Percentiles rank a stretch among this genome's conserved stretches.
These are phyloP conservation scores for Sphagnum magellanicum DNA, from an alignment of 228 moss, liverwort and hornwort genomes.

Conservation along the genomic window DNA sequence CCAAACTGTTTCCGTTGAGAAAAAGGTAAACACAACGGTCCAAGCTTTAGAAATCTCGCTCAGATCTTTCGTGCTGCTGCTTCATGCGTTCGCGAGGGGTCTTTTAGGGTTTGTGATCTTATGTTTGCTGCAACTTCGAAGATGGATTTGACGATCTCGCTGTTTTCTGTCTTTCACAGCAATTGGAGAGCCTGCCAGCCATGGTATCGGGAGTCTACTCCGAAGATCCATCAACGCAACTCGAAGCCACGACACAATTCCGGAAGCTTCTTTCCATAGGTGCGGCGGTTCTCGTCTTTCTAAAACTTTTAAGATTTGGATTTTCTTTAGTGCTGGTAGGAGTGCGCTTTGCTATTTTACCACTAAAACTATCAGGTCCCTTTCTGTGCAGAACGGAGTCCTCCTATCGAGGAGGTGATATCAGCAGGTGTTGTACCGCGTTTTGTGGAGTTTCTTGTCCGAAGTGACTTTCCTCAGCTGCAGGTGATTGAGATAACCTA, in stretches of 20 bases:
- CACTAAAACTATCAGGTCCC: not conserved
- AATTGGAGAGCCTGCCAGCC: constrained; percentile 71
- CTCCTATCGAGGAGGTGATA: constrained; percentile 71
- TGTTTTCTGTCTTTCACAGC: constrained; percentile 15
- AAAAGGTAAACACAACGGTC: constrained; percentile 26
- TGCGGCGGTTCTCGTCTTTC: constrained; percentile 1
- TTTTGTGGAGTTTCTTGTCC: constrained; percentile 63
- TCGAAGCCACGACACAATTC: constrained; percentile 68
- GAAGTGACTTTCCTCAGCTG: constrained; percentile 49
- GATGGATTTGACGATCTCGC: not conserved
- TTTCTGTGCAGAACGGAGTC: constrained; percentile 45
- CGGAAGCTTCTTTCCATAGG: constrained; percentile 65
- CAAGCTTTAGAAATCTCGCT: too few relatives aligned
- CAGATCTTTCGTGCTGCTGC: too few relatives aligned
- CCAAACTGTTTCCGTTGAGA: constrained; percentile 42
- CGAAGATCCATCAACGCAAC: constrained; percentile 39
- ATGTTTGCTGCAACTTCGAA: not conserved
- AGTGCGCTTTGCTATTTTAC: not conserved
- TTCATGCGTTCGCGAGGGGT: not conserved
- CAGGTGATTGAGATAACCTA: constrained; percentile 20
- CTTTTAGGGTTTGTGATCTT: not conserved
- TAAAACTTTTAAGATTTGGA: not conserved
- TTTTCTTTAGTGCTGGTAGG: not conserved
- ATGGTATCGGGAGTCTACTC: constrained; percentile 73
- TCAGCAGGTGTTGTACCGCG: constrained; percentile 66